These are phyloP conservation scores for Gossypium gossypioides DNA, from an alignment of 441 rosid genomes.

Conservation along the genomic window DNA sequence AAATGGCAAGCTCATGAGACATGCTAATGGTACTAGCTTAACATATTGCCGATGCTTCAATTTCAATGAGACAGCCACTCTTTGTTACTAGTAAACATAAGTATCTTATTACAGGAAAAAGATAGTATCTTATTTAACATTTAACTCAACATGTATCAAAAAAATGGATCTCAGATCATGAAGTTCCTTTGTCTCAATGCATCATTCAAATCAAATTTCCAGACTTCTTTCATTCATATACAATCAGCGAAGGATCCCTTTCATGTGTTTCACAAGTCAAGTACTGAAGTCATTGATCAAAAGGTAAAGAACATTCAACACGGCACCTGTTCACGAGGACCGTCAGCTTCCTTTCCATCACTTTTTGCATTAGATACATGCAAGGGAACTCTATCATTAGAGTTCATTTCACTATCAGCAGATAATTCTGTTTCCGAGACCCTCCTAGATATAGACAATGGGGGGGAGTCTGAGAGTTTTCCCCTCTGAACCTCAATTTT, in stretches of 20 bases:
- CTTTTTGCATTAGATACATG: background rate
- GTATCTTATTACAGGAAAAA: background rate
- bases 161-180: background rate
- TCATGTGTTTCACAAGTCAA: background rate
- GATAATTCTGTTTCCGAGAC: background rate
- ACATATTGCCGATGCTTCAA: background rate
- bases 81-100: background rate
- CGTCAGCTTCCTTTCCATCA: background rate
- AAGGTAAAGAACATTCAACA: background rate
- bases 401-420: background rate
- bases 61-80: background rate
- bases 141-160: background rate
- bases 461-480: slow-evolving; percentile 5
- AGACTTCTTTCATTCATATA: background rate
- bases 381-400: background rate
- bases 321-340: background rate
- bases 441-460: background rate
- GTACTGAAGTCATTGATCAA: background rate
- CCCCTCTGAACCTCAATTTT: slow-evolving; percentile 30
- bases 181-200: background rate
- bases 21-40: background rate
- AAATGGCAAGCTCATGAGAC: background rate
- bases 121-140: background rate
- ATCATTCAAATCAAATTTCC: background rate
- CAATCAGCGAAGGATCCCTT: background rate